A percentile compares a stretch with the other conserved stretches of the same genome.
These are phyloP conservation scores for Jasminum sambac DNA, from an alignment of 257 asterid genomes.

Conservation along the genomic window DNA sequence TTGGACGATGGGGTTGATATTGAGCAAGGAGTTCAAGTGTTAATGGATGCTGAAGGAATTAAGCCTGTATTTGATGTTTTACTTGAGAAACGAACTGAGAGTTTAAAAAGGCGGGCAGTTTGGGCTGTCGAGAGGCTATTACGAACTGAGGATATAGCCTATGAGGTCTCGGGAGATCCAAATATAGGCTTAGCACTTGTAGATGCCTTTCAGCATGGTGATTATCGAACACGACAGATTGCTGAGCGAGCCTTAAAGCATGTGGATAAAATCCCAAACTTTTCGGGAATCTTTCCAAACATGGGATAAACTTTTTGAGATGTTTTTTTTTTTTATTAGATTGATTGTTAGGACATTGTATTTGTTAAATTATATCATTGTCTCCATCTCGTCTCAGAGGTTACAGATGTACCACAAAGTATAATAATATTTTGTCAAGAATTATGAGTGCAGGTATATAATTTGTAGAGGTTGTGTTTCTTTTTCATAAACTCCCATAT, in stretches of 20 bases:
- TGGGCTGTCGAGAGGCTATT: conserved; percentile 91
- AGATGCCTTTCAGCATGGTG: conserved; percentile 89
- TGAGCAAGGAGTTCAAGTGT: conserved; percentile 68
- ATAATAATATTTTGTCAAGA: conserved; percentile 28
- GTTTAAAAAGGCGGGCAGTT: conserved; percentile 66
- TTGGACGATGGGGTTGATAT: conserved; percentile 79
- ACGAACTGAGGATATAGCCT: conserved; percentile 65
- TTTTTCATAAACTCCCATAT: conserved; percentile 16
- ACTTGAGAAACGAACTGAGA: conserved; percentile 78
- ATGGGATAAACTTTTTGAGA: conserved; percentile 24
- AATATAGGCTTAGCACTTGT: conserved; percentile 82
- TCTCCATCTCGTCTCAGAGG: conserved; percentile 7
- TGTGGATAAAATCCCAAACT: conserved; percentile 82
- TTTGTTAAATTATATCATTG: not conserved
- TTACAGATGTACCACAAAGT: conserved; percentile 20
- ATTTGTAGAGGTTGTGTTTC: conserved; percentile 26
- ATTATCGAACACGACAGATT: conserved; percentile 75
- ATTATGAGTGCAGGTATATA: conserved; percentile 43
- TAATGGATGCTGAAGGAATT: conserved; percentile 70
- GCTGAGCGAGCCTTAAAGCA: conserved; percentile 90
- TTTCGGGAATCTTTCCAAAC: conserved; percentile 80
- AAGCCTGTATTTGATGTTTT: conserved; percentile 67
- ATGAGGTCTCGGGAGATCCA: conserved; percentile 64
- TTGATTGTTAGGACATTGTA: conserved; percentile 18
- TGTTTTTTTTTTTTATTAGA: conserved; percentile 8